Evolutionary conservation across 805 yeast genomes (phyloP), one percentile per base, ranked within the genome.

Genomic region (Hanseniaspora singularis): DNA sequence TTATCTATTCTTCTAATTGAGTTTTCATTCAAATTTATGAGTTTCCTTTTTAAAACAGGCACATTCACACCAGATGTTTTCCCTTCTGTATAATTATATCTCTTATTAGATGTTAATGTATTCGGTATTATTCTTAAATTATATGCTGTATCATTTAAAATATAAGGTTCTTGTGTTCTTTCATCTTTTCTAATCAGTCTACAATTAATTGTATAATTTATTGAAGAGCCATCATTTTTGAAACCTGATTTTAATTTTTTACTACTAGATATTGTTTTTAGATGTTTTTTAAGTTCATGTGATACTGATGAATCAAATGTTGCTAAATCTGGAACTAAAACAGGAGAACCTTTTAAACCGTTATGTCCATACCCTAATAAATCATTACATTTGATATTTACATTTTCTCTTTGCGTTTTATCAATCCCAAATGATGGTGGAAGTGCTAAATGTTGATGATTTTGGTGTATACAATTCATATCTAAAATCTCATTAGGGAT

Each of bases 401-500:
- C 40, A 2, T 66, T 60, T 27, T 50, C 48, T 27, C 55, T 28
- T 19, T 28, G 28, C 4, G 23, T 49, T 20, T 50, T 53, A 50
- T 65, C 66, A 11, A 63, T 51, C 22, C 73, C 73, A 48, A 66
- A 59, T 27, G 69, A 56, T 5, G 73, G 72, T 1, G 73, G 73
- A 31, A 65, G 40, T 16, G 50, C 38, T 51, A 52, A 54, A 52
- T 68, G 58, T 51, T 61, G 52, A 11, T 56, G 56, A 18, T 57
- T 52, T 49, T 62, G 64, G 49, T 73, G 71, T 6, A 66, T 62
- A 54, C 83, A 77, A 1, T 68, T 58, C 16, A 66, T 68, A 51
- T 77, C 83, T n/a, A 78, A 57, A 36, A 76, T 59, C 48, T 64
- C 66, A 20, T 61, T 55, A 0, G 84, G 84, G 38, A 77, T 66